phyloP scores from a whole-genome alignment of 176 grass and related monocot genomes.

The Juncus effusus region DNA sequence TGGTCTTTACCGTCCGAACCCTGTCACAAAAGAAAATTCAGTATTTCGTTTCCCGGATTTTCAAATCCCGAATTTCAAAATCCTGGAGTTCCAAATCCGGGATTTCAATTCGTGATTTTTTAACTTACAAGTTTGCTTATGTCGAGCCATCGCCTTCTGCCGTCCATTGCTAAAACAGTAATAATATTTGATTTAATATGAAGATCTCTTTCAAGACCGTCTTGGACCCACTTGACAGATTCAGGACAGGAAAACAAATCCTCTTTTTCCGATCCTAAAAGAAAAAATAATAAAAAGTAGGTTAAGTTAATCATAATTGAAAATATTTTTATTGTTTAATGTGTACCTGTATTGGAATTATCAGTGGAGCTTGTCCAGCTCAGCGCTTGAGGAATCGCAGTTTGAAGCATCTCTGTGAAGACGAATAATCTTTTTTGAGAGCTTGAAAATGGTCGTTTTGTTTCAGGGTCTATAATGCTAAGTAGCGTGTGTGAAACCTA shows the following conservation, averaged over 20 bases:
- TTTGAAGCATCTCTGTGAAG: conserved; percentile 90
- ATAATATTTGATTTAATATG: conserved; percentile 74
- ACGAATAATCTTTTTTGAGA: conserved; percentile 63
- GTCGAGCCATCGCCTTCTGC: conserved; percentile 91
- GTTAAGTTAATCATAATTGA: not conserved
- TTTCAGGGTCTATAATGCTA: conserved; percentile 68
- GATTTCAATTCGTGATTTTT: not conserved
- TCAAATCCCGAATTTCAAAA: not conserved
- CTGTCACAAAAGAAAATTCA: conserved; percentile 24
- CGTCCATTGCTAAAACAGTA: conserved; percentile 95
- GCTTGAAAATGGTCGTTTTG: conserved; percentile 51
- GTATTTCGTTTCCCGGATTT: not conserved
- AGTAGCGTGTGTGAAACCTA: conserved; percentile 88
- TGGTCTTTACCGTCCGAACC: conserved; percentile 64
- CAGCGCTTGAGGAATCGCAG: conserved; percentile 62
- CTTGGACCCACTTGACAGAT: conserved; percentile 62
- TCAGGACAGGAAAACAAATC: conserved; percentile 63
- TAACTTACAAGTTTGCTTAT: conserved; percentile 78
- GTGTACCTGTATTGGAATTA: conserved; percentile 9
- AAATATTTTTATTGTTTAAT: not conserved
- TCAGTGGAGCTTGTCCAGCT: conserved; percentile 28
- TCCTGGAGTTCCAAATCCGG: not conserved
- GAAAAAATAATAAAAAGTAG: not conserved
- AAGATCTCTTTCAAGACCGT: conserved; percentile 94
- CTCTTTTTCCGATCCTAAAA: conserved; percentile 52